These are phyloP conservation scores for Candida jianshihensis DNA, from an alignment of 805 yeast genomes.

Conservation along the genomic window DNA sequence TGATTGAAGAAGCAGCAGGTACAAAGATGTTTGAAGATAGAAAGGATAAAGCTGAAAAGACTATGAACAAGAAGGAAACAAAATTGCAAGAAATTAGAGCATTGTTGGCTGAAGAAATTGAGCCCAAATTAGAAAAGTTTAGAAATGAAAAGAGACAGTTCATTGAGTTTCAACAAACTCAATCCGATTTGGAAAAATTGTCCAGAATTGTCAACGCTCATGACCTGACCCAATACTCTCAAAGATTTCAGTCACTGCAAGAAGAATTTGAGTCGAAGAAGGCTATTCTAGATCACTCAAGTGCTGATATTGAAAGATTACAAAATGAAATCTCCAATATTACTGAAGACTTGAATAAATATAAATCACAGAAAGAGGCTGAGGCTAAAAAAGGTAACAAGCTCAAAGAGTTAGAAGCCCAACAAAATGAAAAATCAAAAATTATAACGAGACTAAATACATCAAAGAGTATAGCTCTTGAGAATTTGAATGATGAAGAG, in stretches of 20 bases:
- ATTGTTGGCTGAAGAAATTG: constrained; percentile 78
- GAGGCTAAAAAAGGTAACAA: constrained; percentile 57
- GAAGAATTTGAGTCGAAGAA: constrained; percentile 36
- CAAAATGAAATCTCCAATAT: constrained; percentile 50
- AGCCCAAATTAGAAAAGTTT: constrained; percentile 79
- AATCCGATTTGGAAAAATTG: constrained; percentile 69
- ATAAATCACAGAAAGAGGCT: constrained; percentile 44
- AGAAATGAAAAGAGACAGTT: constrained; percentile 77
- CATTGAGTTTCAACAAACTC: constrained; percentile 80
- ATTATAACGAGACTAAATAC: constrained; percentile 65
- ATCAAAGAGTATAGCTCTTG: constrained; percentile 46
- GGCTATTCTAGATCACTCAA: constrained; percentile 32
- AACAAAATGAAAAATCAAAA: constrained; percentile 52
- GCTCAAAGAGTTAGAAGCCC: constrained; percentile 50
- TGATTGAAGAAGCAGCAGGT: constrained; percentile 98
- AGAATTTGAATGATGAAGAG: constrained; percentile 51
- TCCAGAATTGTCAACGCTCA: constrained; percentile 72
- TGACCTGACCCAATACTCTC: constrained; percentile 45
- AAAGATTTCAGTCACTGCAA: constrained; percentile 36
- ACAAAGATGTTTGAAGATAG: constrained; percentile 93
- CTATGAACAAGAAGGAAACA: constrained; percentile 85
- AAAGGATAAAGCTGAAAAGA: constrained; percentile 83
- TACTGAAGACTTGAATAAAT: constrained; percentile 51
- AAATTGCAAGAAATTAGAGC: constrained; percentile 73
- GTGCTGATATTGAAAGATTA: constrained; percentile 37